phyloP scores from a whole-genome alignment of 768 basidiomycete species.

The Postia placenta region DNA sequence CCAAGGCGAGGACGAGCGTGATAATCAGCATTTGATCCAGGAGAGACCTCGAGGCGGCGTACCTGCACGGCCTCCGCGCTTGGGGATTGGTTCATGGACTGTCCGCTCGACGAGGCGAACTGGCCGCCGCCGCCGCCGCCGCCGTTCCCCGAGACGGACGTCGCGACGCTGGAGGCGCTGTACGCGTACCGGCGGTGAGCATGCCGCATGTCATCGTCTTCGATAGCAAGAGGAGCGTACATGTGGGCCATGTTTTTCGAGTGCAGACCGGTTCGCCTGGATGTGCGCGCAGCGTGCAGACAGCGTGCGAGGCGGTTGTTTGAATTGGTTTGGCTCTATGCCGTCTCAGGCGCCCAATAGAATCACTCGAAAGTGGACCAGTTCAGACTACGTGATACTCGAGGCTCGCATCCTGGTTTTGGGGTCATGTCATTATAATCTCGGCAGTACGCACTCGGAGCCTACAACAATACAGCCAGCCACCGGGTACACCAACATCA shows the following conservation, averaged over 20 bases:
- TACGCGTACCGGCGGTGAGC: not conserved
- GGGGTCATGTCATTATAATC: not conserved
- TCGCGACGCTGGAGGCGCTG: not conserved
- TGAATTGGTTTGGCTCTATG: conserved; percentile 3
- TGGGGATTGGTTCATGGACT: not conserved
- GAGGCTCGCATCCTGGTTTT: too few relatives aligned
- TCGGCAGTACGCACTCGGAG: not conserved
- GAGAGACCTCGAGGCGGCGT: not conserved
- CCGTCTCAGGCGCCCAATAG: not conserved
- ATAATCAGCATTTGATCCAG: not conserved
- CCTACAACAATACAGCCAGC: conserved; percentile 9
- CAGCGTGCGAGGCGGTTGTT: conserved; percentile 1
- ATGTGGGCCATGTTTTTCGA: conserved; percentile 1
- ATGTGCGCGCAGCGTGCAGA: not conserved
- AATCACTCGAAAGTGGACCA: not conserved
- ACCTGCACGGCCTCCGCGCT: conserved; percentile 1
- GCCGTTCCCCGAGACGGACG: not conserved
- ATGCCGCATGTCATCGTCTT: not conserved
- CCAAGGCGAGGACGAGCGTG: not conserved
- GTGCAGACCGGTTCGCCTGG: conserved; percentile 3
- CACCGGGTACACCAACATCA: too few relatives aligned
- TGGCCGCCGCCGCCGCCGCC: not conserved
- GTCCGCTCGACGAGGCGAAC: not conserved
- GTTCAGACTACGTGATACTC: too few relatives aligned
- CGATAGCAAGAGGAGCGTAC: not conserved